Base-by-base conservation (phyloP, 2,329 filamentous ascomycete species). In the Volutella citrinella region DNA sequence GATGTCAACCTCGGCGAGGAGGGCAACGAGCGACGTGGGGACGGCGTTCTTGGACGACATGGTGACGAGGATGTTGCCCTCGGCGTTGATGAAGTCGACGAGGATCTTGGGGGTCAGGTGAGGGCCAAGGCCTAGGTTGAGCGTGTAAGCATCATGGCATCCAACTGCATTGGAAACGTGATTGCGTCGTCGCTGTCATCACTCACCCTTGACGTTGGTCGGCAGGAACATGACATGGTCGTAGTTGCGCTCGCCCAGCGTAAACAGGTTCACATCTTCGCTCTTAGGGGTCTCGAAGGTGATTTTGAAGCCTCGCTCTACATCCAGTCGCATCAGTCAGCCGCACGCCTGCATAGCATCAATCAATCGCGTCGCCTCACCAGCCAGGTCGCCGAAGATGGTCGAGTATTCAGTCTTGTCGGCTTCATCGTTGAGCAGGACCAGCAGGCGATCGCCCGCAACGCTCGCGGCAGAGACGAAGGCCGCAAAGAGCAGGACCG, bases 161-260 rank as follows among this genome's bases (percentile, higher is more conserved):
- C 12, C n/a, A n/a, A n/a, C n/a, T n/a, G n/a, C n/a, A n/a, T n/a
- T n/a, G n/a, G n/a, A n/a, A n/a, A n/a, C n/a, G n/a, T n/a, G n/a
- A n/a, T n/a, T n/a, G n/a, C n/a, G n/a, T n/a, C n/a, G n/a, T n/a
- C n/a, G n/a, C n/a, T n/a, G n/a, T 36, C 14, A 38, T 32, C n/a
- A 51, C 61, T 36, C 59, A 88, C 85, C 90, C 77, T 98, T 98
- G 19, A 87, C 80, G 65, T 91, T 95, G 40, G 83, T 80, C 32
- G 93, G 93, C 46, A 97, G 79, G 50, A 98, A 75, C 46, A 97
- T 65, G 46, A 97, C 69, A 65, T 98, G 91, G 66, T 97, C 91
- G 65, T 90, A 97, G 45, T 78, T 80, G 61, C 85, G 81, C 68
- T 93, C 87, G 58, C 91, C 93, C 45, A 93, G 80, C 57, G 80